Evolutionary conservation across 2,329 filamentous ascomycete species (phyloP), one percentile per base, ranked within the genome.

Genomic region (Paecilomyces sp.): DNA sequence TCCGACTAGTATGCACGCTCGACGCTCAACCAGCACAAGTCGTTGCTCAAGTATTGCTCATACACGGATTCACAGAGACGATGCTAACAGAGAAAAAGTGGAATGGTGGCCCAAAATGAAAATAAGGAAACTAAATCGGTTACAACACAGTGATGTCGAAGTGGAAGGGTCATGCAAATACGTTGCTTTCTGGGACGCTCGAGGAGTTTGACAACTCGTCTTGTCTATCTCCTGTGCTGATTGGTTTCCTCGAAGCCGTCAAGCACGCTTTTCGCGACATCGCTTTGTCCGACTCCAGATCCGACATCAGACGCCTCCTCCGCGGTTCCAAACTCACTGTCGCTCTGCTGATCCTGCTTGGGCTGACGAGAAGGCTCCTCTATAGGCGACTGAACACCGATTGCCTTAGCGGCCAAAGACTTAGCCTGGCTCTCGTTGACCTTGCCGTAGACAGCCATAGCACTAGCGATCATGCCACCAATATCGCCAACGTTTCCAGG

Each of bases 401-500:
- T 67, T 11, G 71, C 60, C 62, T 77, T 74, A 22, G 75, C 69
- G 13, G 75, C 75, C 74, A 90, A 82, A 11, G 81, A 80, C 71
- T 85, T 88, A 28, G 86, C 85, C 76, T 96, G 91, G 0, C 88
- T 85, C 69, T 93, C 85, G 67, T 86, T 91, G 53, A 99, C 90
- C 74, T 96, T 97, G 61, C 93, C 91, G 74, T 96, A 99, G 18
- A 99, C 92, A 58, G 92, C 89, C 81, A 99, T 87, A 1, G 92
- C 94, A 18, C 91, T 95, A 47, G 94, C 92, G 74, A 99, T 97
- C 92, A 99, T 96, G 66, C 91, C 87, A 58, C 91, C 89, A 67
- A 99, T 92, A 72, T 99, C 94, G 62, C 94, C 94, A 41, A 99
- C 91, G 70, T 99, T 97, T 11, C 94, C 94, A 0, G 94, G 94